phyloP scores from a whole-genome alignment of 1,284 basidiomycete genomes.

The Mycosarcoma maydis region DNA sequence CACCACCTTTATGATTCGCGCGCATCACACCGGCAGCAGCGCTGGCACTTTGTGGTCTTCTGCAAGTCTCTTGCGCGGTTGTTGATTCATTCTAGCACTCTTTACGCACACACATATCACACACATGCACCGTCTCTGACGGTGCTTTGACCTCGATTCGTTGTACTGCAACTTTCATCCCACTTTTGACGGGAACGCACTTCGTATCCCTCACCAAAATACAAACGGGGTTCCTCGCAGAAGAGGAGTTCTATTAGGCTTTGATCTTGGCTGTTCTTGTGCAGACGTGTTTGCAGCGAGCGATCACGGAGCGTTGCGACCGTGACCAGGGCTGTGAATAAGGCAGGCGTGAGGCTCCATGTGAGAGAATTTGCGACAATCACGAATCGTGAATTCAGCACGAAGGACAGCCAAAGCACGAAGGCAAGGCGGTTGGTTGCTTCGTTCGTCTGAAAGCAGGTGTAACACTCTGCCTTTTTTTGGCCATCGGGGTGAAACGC shows the following conservation, averaged over 20 bases:
- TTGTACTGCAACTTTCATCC: conserved; percentile 33
- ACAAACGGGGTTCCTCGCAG: conserved; percentile 36
- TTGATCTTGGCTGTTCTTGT: background rate
- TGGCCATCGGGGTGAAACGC: no score
- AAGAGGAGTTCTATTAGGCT: conserved; percentile 39
- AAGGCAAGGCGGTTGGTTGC: no score
- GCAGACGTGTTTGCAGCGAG: background rate
- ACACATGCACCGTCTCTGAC: conserved; percentile 1
- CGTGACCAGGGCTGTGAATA: background rate
- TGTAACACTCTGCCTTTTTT: no score
- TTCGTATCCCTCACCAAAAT: conserved; percentile 21
- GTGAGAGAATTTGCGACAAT: no score
- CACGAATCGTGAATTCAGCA: no score
- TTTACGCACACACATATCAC: conserved; percentile 13
- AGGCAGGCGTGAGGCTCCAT: background rate
- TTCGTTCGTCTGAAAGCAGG: no score
- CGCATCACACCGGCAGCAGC: conserved; percentile 7
- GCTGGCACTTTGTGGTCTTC: background rate
- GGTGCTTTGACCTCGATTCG: conserved; percentile 3
- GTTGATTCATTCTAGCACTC: conserved; percentile 6
- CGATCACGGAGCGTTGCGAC: background rate
- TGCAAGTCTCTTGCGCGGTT: background rate
- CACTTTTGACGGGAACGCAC: conserved; percentile 12
- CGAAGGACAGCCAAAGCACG: no score
- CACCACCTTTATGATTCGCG: conserved; percentile 16